Evolutionary conservation across 2,329 filamentous ascomycete genomes (phyloP).

Genomic region (Whalleya microplaca): DNA sequence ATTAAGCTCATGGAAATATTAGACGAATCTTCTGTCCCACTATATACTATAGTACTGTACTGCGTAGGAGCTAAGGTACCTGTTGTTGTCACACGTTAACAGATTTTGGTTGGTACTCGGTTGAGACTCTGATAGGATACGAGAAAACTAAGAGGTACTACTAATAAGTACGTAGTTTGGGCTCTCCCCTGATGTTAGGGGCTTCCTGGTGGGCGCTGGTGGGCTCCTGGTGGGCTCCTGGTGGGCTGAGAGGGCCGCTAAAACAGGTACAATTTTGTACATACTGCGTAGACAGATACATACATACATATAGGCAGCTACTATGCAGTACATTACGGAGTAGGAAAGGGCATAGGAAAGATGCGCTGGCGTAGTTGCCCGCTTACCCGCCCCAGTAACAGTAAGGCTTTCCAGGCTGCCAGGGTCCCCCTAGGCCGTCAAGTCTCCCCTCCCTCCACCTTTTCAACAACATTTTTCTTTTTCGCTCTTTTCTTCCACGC

Average conservation of each 20-base stretch:
- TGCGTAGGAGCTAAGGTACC: no score
- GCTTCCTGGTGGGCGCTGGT: no score
- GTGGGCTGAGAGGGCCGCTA: not conserved
- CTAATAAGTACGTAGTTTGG: not conserved
- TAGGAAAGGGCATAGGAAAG: not conserved
- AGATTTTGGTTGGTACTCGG: not conserved
- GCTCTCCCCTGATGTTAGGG: not conserved
- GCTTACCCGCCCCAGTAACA: slow-evolving; percentile 25
- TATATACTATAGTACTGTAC: no score
- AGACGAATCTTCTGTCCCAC: no score
- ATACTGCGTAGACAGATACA: no score
- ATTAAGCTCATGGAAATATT: not conserved
- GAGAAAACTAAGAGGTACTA: not conserved
- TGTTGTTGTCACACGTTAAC: not conserved
- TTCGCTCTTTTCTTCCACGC: not conserved
- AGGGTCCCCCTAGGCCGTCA: slow-evolving; percentile 11
- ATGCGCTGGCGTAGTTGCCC: not conserved
- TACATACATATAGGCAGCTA: no score
- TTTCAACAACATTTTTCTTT: not conserved
- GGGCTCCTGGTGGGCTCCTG: no score
- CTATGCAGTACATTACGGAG: no score
- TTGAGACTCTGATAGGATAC: not conserved
- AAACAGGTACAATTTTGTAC: not conserved
- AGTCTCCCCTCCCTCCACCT: no score
- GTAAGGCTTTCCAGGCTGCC: slow-evolving; percentile 25